Evolutionary conservation across 352 stramenopile genomes (phyloP).

Genomic region (Phytophthora cajani): DNA sequence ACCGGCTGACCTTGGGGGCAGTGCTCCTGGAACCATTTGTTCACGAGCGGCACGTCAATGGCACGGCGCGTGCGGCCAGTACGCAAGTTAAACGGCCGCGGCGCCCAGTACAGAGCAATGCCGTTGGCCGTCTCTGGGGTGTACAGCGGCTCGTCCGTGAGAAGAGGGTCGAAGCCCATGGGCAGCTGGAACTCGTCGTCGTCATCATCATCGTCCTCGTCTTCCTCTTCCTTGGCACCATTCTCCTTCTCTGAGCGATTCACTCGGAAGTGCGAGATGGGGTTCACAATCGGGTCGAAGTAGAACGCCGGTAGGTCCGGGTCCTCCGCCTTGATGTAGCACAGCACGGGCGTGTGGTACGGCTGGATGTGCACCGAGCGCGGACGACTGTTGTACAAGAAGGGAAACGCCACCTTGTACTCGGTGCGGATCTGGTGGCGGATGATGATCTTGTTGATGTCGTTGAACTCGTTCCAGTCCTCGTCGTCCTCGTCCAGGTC

Average conservation of each 20-base stretch:
- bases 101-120: conserved; percentile 99
- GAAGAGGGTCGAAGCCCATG: conserved; percentile 89
- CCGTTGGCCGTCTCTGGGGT: conserved; percentile 95
- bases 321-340: conserved; percentile 97
- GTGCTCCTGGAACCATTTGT: conserved; percentile 99
- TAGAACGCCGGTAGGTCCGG: conserved; percentile 97
- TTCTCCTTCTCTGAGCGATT: conserved; percentile 63
- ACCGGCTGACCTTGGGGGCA: conserved; percentile 98
- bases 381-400: conserved; percentile 99
- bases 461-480: conserved; percentile 99
- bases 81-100: conserved; percentile 97
- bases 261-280: conserved; percentile 95
- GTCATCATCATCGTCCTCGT: conserved; percentile 56
- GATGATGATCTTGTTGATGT: conserved; percentile 99
- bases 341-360: conserved; percentile 97
- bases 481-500: conserved; percentile 98
- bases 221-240: conserved; percentile 39
- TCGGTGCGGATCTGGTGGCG: conserved; percentile 98
- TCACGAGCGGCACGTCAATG: conserved; percentile 98
- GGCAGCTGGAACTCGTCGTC: conserved; percentile 92
- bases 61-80: conserved; percentile 95
- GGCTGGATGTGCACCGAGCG: conserved; percentile 94
- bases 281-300: conserved; percentile 98
- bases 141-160: conserved; percentile 95
- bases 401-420: conserved; percentile 99